phyloP scores from a whole-genome alignment of 1,284 basidiomycete species.

The Moesziomyces parantarcticus region DNA sequence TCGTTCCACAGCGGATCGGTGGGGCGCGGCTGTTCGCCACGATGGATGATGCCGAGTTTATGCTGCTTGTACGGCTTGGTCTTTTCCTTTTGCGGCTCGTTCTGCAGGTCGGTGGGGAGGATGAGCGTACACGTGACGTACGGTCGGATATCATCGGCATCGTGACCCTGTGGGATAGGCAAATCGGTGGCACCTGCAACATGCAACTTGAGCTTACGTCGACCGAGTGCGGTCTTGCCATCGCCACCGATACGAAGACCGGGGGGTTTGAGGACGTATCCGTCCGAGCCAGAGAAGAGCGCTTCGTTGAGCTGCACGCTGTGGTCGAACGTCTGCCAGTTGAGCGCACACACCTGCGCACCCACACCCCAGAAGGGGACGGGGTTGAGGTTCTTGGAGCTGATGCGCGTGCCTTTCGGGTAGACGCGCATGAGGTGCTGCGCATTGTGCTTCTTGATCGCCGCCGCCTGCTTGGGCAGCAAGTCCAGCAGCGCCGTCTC shows the following conservation, averaged over 20 bases:
- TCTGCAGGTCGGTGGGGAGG: slow-evolving; percentile 33
- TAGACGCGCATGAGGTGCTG: slow-evolving; percentile 74
- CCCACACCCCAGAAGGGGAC: slow-evolving; percentile 73
- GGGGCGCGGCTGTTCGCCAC: slow-evolving; percentile 50
- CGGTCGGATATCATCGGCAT: slow-evolving; percentile 54
- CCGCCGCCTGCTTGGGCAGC: slow-evolving; percentile 65
- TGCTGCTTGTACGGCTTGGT: slow-evolving; percentile 56
- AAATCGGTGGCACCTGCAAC: slow-evolving; percentile 59
- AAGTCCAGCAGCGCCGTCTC: slow-evolving; percentile 72
- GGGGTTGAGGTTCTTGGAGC: slow-evolving; percentile 54
- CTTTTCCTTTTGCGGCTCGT: slow-evolving; percentile 53
- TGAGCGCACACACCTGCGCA: slow-evolving; percentile 75
- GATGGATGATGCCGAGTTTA: slow-evolving; percentile 49
- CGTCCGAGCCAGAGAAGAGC: slow-evolving; percentile 74
- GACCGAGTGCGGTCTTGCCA: slow-evolving; percentile 46
- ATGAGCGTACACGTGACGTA: slow-evolving; percentile 62
- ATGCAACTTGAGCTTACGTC: slow-evolving; percentile 41
- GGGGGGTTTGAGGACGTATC: slow-evolving; percentile 74
- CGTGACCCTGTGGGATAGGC: slow-evolving; percentile 44
- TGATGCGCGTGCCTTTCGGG: slow-evolving; percentile 74
- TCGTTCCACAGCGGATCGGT: slow-evolving; percentile 58
- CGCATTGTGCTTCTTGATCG: slow-evolving; percentile 69
- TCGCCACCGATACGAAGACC: slow-evolving; percentile 49
- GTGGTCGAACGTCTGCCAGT: slow-evolving; percentile 72
- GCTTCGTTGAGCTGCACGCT: slow-evolving; percentile 73